Evolutionary conservation across 1,284 basidiomycete species (phyloP).

Genomic region (Ceratobasidium sp.): DNA sequence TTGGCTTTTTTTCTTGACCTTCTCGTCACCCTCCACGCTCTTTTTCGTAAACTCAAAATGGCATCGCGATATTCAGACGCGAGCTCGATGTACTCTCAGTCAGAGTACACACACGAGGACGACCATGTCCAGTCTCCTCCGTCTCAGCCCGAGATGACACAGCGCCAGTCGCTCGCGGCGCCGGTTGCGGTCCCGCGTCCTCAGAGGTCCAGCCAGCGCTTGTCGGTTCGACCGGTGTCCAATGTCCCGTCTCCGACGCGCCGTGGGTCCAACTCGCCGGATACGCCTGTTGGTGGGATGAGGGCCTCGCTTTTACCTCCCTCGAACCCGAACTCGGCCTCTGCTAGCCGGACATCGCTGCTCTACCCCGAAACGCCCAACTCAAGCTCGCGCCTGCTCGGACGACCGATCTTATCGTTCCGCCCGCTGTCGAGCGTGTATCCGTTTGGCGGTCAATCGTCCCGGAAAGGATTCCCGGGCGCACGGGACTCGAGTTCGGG

Average conservation of each 20-base stretch:
- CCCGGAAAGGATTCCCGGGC: slow-evolving; percentile 15
- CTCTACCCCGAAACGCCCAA: slow-evolving; percentile 1
- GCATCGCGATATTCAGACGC: slow-evolving; percentile 22
- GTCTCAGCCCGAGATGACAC: neutral
- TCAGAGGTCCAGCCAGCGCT: slow-evolving; percentile 10
- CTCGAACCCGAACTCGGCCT: neutral
- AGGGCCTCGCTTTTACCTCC: neutral
- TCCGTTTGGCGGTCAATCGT: neutral
- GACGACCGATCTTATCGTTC: neutral
- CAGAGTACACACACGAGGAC: slow-evolving; percentile 31
- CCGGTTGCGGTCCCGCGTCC: slow-evolving; percentile 12
- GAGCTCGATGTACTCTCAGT: slow-evolving; percentile 39
- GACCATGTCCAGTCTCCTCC: neutral
- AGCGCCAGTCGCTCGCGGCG: neutral
- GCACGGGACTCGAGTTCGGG: neutral
- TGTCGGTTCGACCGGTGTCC: slow-evolving; percentile 11
- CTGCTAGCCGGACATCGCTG: neutral
- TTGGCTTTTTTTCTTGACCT: too few relatives aligned
- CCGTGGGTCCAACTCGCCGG: slow-evolving; percentile 7
- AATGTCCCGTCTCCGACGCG: neutral
- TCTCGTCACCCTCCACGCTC: too few relatives aligned
- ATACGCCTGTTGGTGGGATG: neutral
- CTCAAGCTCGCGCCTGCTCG: slow-evolving; percentile 6
- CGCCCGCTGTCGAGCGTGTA: slow-evolving; percentile 22
- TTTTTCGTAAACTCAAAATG: neutral